Evolutionary conservation across 352 stramenopile species (phyloP), one percentile per base, ranked within the genome.

Genomic region (Hyphochytrium catenoides): DNA sequence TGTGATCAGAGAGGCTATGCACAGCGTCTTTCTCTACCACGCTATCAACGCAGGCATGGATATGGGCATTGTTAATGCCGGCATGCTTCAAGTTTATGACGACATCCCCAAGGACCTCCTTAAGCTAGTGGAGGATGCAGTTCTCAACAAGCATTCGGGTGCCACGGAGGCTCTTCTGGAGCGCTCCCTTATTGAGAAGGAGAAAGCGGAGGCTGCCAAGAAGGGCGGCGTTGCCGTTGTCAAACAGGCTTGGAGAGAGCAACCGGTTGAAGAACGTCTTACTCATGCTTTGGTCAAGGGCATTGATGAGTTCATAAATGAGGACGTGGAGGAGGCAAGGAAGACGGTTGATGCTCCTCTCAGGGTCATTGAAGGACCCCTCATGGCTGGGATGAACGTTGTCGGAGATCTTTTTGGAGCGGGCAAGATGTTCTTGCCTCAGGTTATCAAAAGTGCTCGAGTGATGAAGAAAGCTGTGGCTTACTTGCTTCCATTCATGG

Each of bases 391-490:
- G 39, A 97, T 97, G 88, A 95, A 95, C 51, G 70, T 95, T 2
- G 83, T 97, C 31, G 87, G 87, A 21, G 74, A 95, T 48, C 58
- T 97, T 5, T 95, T 97, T 51, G 87, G 87, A 22, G 56, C 77
- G 18, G 87, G 87, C 32, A 97, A 97, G 46, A 97, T 97, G 87
- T 97, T 97, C 42, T 60, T 97, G 40, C 87, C 87, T 9, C 87
- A 97, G 61, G 88, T 97, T 20, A 96, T 97, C 49, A 97, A 97
- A 50, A 93, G 73, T 18, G 86, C 88, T 29, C 77, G 86, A 47
- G 88, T 96, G 0, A 97, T 96, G 88, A 97, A 96, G 59, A 96
- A 96, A 51, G 88, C 88, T 28, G 88, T 97, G 15, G 84, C 83
- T 5, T 95, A 95, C 45, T 59, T 97, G 36, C 59, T 95, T 34